phyloP scores from a whole-genome alignment of 2,329 filamentous ascomycete species.

The Hymenoscyphus occultus region DNA sequence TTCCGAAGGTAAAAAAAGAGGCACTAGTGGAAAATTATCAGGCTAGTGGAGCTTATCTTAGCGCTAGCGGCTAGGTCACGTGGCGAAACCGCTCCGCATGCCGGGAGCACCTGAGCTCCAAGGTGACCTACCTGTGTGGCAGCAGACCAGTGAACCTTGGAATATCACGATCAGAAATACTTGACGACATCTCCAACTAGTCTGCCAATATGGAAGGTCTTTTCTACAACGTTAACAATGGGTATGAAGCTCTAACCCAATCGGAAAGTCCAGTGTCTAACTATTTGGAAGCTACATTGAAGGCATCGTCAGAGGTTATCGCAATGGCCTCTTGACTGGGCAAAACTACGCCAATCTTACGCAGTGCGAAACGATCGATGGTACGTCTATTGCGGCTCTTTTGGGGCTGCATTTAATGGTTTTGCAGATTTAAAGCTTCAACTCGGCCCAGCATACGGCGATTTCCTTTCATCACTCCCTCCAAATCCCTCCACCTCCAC shows the following conservation, averaged over 20 bases:
- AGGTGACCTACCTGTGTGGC: not conserved
- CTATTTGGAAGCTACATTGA: constrained; percentile 76
- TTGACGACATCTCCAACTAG: constrained; percentile 17
- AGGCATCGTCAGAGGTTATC: constrained; percentile 94
- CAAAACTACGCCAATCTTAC: constrained; percentile 93
- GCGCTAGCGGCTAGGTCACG: constrained; percentile 12
- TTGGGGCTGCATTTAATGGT: constrained; percentile 13
- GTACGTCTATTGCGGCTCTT: constrained; percentile 46
- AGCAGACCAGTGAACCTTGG: not conserved
- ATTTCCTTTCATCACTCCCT: constrained; percentile 89
- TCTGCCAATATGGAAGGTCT: constrained; percentile 75
- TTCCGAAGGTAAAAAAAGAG: constrained; percentile 18
- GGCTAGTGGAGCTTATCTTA: constrained; percentile 4
- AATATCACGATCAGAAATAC: constrained; percentile 12
- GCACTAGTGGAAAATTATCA: constrained; percentile 17
- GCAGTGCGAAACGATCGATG: constrained; percentile 97
- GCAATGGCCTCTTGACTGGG: constrained; percentile 85
- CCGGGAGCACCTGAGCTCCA: constrained; percentile 1
- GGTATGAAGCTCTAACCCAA: constrained; percentile 50
- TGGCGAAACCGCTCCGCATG: constrained; percentile 9
- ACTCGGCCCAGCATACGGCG: constrained; percentile 92
- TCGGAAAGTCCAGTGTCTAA: constrained; percentile 20
- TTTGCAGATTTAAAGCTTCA: constrained; percentile 89
- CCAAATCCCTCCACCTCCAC: constrained; percentile 96
- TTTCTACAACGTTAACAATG: constrained; percentile 91